Base-by-base conservation (phyloP, 371 early-diverging fungal genomes). In the Mortierella sp. region DNA sequence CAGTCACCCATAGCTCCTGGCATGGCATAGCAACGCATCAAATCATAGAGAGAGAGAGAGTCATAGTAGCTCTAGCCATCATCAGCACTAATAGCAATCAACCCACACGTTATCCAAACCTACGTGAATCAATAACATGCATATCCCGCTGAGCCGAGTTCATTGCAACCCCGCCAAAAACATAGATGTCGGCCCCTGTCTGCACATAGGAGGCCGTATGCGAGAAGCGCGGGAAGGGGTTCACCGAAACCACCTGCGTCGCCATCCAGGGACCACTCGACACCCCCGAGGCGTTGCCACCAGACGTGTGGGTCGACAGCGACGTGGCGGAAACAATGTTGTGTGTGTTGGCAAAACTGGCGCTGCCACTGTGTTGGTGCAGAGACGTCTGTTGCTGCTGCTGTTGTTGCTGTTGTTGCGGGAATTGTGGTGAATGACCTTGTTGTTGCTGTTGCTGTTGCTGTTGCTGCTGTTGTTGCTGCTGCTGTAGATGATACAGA, bases 71-170 rank as follows among this genome's bases (percentile, higher is more conserved):
- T n/a, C n/a, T n/a, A n/a, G n/a, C n/a, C n/a, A 15, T 4, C 19
- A 19, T 14, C 11, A 29, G 19, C 7, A 23, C 12, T 9, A 37
- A 37, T 37, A 37, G 37, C 37, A 37, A 37, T 3, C 5, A n/a
- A n/a, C n/a, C n/a, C n/a, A 50, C 18, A 47, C 16, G 56, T 1
- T 11, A 46, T 7, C 19, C 21, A 3, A 37, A 66, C 83, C 68
- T 87, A 90, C 92, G 83, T 44, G 88, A 82, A 67, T 91, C 90
- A 72, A 91, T 83, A 37, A 84, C 75, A 68, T 88, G 86, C 47
- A 90, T 59, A 19, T 91, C 90, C 60, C 85, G 84, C 55, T 86
- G 88, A 3, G 72, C 80, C 0, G 80, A 72, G 1, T 82, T 75
- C 55, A 73, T 80, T 56, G 84, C 83, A 59, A 84, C 60, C 29